Base-by-base conservation (phyloP, 768 basidiomycete genomes). In the Inosperma sp. region DNA sequence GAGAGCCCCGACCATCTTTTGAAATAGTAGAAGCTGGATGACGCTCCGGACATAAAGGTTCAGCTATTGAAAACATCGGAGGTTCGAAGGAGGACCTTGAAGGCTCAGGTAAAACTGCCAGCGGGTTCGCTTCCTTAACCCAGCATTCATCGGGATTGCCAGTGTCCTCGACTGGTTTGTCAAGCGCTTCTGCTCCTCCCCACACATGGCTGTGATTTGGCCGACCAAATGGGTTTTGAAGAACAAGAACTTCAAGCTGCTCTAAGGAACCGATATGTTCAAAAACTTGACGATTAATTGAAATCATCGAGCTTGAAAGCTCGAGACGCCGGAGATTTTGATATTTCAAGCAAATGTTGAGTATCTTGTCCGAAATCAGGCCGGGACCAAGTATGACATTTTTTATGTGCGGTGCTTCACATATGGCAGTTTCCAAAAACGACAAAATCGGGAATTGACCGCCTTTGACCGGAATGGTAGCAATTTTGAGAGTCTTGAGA, bases 381-480 rank as follows among this genome's bases (percentile, higher is more conserved):
- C 37, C 37, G 23, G 37, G 16, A 9, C 8, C 16, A 39, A 39
- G 37, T 25, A 27, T 48, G 16, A 48, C 16, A 19, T 33, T 48
- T 3, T 33, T 22, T 16, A 48, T 23, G 9, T 26, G 4, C 29
- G 19, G 30, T 31, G 23, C 22, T 19, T 41, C n/a, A 13, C 14
- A 9, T 6, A 53, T 29, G 2, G 51, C 50, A 16, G 29, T 43
- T 5, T 55, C 25, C n/a, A 59, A 54, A 14, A 48, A 14, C 7
- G 37, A 17, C n/a, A 39, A 22, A 19, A 39, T 22, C 10, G 8
- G 6, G 23, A 19, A 39, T 7, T 4, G 16, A 22, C 17, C 17
- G 13, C 23, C 4, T 19, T 19, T 22, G 23, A 4, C 16, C 3
- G 37, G 17, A 19, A 39, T 4, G 5, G 37, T 22, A 19, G 17